These are phyloP conservation scores for Nothomitra cinnamomea DNA, from an alignment of 2,329 filamentous ascomycete genomes.

Conservation along the genomic window DNA sequence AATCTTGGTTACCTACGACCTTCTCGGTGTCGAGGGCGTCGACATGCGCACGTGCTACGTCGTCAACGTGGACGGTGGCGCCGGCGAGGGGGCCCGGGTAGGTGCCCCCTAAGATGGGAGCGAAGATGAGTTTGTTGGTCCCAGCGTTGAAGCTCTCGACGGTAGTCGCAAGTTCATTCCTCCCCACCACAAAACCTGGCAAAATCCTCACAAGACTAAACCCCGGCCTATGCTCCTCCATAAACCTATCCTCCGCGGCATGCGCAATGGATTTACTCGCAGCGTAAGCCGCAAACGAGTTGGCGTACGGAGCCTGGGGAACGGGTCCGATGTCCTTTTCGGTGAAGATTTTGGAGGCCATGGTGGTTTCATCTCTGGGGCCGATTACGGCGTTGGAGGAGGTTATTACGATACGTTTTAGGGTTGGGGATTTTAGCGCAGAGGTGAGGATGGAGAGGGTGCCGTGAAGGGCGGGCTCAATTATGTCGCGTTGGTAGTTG, in stretches of 20 bases:
- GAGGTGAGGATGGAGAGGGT: slow-evolving; percentile 17
- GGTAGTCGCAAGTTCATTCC: slow-evolving; percentile 11
- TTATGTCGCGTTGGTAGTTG: slow-evolving; percentile 26
- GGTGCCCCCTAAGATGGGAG: neutral
- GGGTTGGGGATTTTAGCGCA: neutral
- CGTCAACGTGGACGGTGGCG: neutral
- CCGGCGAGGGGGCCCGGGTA: neutral
- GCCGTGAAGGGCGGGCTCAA: slow-evolving; percentile 35
- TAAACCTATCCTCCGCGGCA: slow-evolving; percentile 15
- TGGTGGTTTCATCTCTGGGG: neutral
- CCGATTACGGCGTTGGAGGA: slow-evolving; percentile 28
- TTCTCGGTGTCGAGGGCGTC: neutral
- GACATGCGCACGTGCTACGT: neutral
- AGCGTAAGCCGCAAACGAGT: slow-evolving; percentile 6
- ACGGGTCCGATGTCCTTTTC: slow-evolving; percentile 35
- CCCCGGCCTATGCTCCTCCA: slow-evolving; percentile 10
- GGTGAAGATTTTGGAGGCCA: slow-evolving; percentile 12
- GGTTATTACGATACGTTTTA: slow-evolving; percentile 13
- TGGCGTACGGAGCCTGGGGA: slow-evolving; percentile 18
- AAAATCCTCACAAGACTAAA: slow-evolving; percentile 39
- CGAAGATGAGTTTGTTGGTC: neutral
- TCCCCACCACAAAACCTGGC: slow-evolving; percentile 38
- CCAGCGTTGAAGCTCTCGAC: neutral
- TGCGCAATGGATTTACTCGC: slow-evolving; percentile 13
- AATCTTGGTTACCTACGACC: neutral